phyloP scores from a whole-genome alignment of 225 moss, liverwort and hornwort genomes.

The Physcomitrellopsis africana region DNA sequence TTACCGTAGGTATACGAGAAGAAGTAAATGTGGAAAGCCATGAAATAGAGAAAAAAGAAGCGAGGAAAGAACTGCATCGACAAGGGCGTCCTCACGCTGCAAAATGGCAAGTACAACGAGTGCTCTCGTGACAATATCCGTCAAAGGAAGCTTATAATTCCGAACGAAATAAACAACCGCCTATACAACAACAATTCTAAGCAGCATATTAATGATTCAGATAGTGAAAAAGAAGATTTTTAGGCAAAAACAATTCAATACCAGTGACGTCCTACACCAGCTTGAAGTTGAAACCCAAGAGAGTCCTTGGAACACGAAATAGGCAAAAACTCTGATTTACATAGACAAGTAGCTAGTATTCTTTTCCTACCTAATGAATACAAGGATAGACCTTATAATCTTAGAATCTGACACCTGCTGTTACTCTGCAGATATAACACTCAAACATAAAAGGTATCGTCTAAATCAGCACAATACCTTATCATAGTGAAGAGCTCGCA shows the following conservation, averaged over 20 bases:
- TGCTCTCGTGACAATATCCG: neutral
- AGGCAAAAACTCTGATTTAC: neutral
- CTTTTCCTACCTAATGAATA: neutral
- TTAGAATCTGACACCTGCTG: neutral
- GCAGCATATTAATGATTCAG: neutral
- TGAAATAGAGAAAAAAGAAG: slow-evolving; percentile 80
- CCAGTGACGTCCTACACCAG: slow-evolving; percentile 1
- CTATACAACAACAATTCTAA: neutral
- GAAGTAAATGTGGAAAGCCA: slow-evolving; percentile 78
- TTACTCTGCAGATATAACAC: neutral
- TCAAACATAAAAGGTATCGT: neutral
- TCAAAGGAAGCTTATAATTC: neutral
- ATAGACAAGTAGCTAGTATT: neutral
- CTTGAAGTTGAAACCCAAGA: neutral
- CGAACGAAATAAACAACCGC: neutral
- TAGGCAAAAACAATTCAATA: neutral
- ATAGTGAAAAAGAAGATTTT: neutral
- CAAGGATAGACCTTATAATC: neutral
- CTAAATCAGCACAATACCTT: slow-evolving; percentile 39
- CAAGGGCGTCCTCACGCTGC: slow-evolving; percentile 75
- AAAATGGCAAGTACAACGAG: neutral
- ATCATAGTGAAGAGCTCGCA: slow-evolving; percentile 84
- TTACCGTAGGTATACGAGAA: slow-evolving; percentile 80
- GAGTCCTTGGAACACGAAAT: neutral
- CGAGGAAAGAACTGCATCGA: slow-evolving; percentile 74